phyloP scores from a whole-genome alignment of 2,329 filamentous ascomycete genomes.

The Colletotrichum magnum region DNA sequence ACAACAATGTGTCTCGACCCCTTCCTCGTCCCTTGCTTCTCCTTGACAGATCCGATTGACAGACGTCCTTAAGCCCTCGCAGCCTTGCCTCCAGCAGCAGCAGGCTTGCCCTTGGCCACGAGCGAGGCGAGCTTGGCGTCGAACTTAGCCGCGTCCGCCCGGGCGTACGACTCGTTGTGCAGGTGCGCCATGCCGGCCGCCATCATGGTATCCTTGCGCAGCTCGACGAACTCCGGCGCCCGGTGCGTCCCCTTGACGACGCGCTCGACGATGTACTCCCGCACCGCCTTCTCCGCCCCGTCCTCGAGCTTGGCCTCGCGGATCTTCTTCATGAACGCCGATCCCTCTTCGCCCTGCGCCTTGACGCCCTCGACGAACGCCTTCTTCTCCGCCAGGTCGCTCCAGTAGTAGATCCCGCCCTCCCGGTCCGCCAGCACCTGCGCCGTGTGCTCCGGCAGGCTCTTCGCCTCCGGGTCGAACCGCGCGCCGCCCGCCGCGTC shows the following conservation, averaged over 20 bases:
- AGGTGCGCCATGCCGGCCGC: constrained; percentile 55
- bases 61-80: neutral
- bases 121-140: constrained; percentile 56
- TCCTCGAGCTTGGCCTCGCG: constrained; percentile 48
- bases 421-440: constrained; percentile 46
- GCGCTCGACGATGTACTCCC: constrained; percentile 50
- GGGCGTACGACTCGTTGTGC: constrained; percentile 54
- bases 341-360: constrained; percentile 29
- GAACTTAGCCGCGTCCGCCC: constrained; percentile 53
- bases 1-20: no score
- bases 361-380: constrained; percentile 38
- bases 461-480: neutral
- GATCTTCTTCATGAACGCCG: constrained; percentile 36
- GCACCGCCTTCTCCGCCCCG: constrained; percentile 51
- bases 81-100: constrained; percentile 31
- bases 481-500: neutral
- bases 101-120: constrained; percentile 43
- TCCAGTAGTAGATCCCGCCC: constrained; percentile 38
- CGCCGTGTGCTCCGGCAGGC: constrained; percentile 48
- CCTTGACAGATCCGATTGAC: no score
- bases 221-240: constrained; percentile 48
- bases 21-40: no score
- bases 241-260: constrained; percentile 55
- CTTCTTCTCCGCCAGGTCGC: constrained; percentile 43
- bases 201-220: constrained; percentile 47